Evolutionary conservation across 176 grass and related monocot genomes (phyloP).

Genomic region (Hsuehochloa calcarea): DNA sequence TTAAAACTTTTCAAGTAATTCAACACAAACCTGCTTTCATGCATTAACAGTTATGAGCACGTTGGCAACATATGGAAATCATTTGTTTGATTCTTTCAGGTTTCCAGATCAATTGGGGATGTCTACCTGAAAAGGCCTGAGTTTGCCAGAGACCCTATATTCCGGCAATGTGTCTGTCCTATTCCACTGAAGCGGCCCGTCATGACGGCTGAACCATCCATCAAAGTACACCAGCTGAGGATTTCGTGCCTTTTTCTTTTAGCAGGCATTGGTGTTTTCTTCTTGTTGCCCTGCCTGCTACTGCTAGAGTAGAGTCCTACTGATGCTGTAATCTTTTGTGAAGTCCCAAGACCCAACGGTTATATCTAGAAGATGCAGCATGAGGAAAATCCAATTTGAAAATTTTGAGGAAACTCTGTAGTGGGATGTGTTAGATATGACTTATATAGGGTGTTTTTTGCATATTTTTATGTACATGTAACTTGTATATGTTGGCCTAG

Average conservation of each 20-base stretch:
- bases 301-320: neutral
- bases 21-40: neutral
- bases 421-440: no score
- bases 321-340: neutral
- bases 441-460: no score
- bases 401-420: neutral
- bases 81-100: slow-evolving; percentile 30
- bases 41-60: neutral
- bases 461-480: no score
- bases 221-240: slow-evolving; percentile 43
- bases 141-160: slow-evolving; percentile 40
- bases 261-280: slow-evolving; percentile 20
- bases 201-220: slow-evolving; percentile 52
- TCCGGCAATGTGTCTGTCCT: slow-evolving; percentile 37
- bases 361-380: neutral
- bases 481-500: no score
- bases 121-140: slow-evolving; percentile 57
- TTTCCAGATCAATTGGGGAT: slow-evolving; percentile 62
- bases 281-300: slow-evolving; percentile 1
- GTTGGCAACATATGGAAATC: neutral
- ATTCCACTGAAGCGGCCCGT: slow-evolving; percentile 31
- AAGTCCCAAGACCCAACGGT: neutral
- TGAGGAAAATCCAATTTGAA: neutral
- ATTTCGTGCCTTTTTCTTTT: slow-evolving; percentile 17
- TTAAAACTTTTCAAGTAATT: neutral